A percentile compares a stretch with the other conserved stretches of the same genome.
These are phyloP conservation scores for Yamadazyma siamensis DNA, from an alignment of 1,139 yeast genomes.

Conservation along the genomic window DNA sequence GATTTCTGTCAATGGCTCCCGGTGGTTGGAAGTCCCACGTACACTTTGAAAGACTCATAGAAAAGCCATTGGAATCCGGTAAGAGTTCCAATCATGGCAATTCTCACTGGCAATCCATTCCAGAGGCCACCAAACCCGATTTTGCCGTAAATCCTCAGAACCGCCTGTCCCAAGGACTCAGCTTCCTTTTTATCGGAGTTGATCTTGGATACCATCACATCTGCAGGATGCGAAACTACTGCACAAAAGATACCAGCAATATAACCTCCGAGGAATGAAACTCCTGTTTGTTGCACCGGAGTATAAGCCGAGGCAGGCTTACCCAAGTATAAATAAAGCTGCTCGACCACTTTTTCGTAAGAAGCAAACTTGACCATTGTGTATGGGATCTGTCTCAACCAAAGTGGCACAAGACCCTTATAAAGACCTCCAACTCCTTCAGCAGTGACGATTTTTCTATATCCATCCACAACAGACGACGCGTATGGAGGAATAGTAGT, in stretches of 20 bases:
- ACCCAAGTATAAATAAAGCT: constrained; percentile 55
- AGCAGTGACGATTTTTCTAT: constrained; percentile 57
- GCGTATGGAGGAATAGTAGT: constrained; percentile 87
- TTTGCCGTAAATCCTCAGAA: constrained; percentile 66
- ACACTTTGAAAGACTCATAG: constrained; percentile 90
- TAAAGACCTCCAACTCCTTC: constrained; percentile 76
- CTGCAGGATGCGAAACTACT: constrained; percentile 92
- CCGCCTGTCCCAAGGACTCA: constrained; percentile 66
- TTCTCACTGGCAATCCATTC: constrained; percentile 94
- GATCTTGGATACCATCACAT: constrained; percentile 92
- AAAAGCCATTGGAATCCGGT: constrained; percentile 97
- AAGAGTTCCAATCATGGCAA: constrained; percentile 93
- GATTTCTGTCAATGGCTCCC: constrained; percentile 72
- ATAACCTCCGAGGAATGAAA: constrained; percentile 90
- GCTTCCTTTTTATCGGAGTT: constrained; percentile 68
- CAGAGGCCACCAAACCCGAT: constrained; percentile 90
- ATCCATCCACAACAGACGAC: constrained; percentile 59
- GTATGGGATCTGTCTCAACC: constrained; percentile 95
- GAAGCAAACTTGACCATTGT: constrained; percentile 95
- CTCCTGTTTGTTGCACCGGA: constrained; percentile 77
- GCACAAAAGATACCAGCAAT: constrained; percentile 97
- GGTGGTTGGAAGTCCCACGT: constrained; percentile 88
- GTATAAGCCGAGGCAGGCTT: constrained; percentile 39
- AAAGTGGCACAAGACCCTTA: constrained; percentile 84
- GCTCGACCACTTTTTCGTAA: constrained; percentile 83